Conservation (phyloP, 257 asterid species). For the Paulownia fortunei region DNA sequence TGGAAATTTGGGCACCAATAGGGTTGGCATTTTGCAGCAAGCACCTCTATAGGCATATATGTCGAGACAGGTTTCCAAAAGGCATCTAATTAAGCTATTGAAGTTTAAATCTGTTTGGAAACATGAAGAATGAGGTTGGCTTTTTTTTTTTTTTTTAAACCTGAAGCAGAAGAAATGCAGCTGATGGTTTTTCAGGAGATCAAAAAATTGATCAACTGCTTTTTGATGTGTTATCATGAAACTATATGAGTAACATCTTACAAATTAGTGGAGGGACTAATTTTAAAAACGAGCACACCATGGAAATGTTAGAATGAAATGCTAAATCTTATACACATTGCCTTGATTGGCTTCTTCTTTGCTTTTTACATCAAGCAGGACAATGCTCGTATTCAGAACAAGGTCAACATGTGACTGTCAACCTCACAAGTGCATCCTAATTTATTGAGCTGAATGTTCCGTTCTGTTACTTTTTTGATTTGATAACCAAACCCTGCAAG, state of each 20-base stretch:
- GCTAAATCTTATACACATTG: slow-evolving; percentile 12
- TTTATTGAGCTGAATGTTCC: slow-evolving; percentile 4
- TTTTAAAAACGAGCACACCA: not conserved
- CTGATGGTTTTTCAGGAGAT: not conserved
- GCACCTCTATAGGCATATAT: slow-evolving; percentile 8
- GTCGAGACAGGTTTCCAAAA: slow-evolving; percentile 5
- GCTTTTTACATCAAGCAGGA: slow-evolving; percentile 7
- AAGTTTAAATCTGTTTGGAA: slow-evolving; percentile 15
- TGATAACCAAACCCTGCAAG: slow-evolving; percentile 14
- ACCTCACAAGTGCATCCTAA: slow-evolving; percentile 23
- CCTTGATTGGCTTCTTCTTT: slow-evolving; percentile 11
- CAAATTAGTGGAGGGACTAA: slow-evolving; percentile 11
- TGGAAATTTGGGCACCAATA: slow-evolving; percentile 7
- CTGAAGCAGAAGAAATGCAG: slow-evolving; percentile 19
- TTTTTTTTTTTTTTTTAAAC: not conserved
- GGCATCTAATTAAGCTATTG: slow-evolving; percentile 1
- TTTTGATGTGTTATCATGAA: not conserved
- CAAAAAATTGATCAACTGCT: not conserved
- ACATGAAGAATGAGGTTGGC: not conserved
- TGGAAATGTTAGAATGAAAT: not conserved
- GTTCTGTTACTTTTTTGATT: slow-evolving; percentile 10
- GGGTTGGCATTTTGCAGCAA: slow-evolving; percentile 17
- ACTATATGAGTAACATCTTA: not conserved
- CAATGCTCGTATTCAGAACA: slow-evolving; percentile 9
- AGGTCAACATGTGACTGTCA: slow-evolving; percentile 12